Conservation (phyloP, 108 stramenopile species). For the Cyclotella baltica region DNA sequence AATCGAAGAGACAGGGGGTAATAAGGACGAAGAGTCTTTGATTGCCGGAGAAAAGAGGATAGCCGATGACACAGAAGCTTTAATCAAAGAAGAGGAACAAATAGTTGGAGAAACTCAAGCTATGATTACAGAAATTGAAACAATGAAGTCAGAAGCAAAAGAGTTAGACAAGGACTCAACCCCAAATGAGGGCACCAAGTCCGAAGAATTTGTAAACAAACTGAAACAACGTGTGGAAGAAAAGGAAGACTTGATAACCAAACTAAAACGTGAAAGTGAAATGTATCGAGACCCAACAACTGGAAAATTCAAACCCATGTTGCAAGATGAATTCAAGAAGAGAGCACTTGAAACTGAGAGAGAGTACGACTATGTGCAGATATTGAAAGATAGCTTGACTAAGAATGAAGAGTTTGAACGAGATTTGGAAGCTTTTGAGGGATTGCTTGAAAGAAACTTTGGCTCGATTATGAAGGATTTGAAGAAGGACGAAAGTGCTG, state of each 20-base stretch:
- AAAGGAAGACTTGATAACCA: constrained; percentile 52
- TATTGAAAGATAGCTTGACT: constrained; percentile 47
- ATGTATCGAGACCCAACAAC: constrained; percentile 49
- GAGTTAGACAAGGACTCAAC: constrained; percentile 5
- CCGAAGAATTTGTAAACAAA: constrained; percentile 49
- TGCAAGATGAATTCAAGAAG: constrained; percentile 37
- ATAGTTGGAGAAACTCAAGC: constrained; percentile 49
- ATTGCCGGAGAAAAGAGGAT: constrained; percentile 29
- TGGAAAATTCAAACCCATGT: constrained; percentile 55
- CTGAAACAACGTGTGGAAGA: constrained; percentile 50
- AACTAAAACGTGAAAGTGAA: constrained; percentile 47
- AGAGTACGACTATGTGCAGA: constrained; percentile 43
- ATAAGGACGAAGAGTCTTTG: constrained; percentile 20
- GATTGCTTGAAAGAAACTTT: constrained; percentile 44
- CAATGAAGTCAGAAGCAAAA: constrained; percentile 44
- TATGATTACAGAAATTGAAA: constrained; percentile 49
- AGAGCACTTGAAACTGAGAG: constrained; percentile 20
- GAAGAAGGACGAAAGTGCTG: constrained; percentile 35
- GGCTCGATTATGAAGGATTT: constrained; percentile 42
- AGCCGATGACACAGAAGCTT: background rate
- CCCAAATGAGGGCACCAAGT: constrained; percentile 15
- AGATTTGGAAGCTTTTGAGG: constrained; percentile 53
- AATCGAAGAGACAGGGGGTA: constrained; percentile 29
- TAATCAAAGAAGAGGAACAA: constrained; percentile 47
- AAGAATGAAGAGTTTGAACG: constrained; percentile 49